Base-by-base conservation (phyloP, 1,139 yeast species). In the Maudiozyma humilis region DNA sequence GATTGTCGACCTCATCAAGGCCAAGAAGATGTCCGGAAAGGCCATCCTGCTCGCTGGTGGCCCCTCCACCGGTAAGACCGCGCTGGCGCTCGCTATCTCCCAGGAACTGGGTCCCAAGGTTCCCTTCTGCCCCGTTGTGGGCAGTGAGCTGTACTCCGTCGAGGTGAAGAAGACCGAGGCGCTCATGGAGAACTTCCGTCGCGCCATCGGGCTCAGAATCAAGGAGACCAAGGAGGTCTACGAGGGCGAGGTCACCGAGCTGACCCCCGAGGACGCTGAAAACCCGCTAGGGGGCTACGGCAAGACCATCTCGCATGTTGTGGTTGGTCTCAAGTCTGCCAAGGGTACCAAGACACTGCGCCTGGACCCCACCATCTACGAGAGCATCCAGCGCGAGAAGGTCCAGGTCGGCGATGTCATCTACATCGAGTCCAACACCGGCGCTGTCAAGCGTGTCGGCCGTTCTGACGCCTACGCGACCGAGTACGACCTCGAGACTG, bases 81-180 rank as follows among this genome's bases (percentile, higher is more conserved):
- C 98, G 0, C 72, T 91, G 59, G 97, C 98, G 0, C 70, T 93
- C 47, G 98, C 97, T 1, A 82, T 93, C 46, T 86, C 97, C 2
- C 98, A 91, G 63, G 98, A 91, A 64, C 72, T 91, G 55, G 99
- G 99, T 1, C 96, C 98, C 37, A 91, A 91, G 60, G 98, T 91
- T 44, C 99, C 99, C 40, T 91, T 91, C 62, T 89, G 96, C 62
- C 98, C 98, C 4, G 82, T 91, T 59, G 98, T 93, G 29, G 99
- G 98, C 20, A 79, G 89, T 44, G 98, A 91, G 65, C 71, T 91
- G 52, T 91, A 82, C 64, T 84, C 95, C n/a, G 95, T 95, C 3
- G 99, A 91, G 65, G 96, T 93, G 44, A 91, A 91, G 67, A 93
- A 93, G 69, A 93, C 98, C 0, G 96, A 93, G 58, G 91, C 95